A percentile compares a stretch with the other conserved stretches of the same genome.
These are phyloP conservation scores for Neonectria ditissima DNA, from an alignment of 2,329 filamentous ascomycete species.

Conservation along the genomic window DNA sequence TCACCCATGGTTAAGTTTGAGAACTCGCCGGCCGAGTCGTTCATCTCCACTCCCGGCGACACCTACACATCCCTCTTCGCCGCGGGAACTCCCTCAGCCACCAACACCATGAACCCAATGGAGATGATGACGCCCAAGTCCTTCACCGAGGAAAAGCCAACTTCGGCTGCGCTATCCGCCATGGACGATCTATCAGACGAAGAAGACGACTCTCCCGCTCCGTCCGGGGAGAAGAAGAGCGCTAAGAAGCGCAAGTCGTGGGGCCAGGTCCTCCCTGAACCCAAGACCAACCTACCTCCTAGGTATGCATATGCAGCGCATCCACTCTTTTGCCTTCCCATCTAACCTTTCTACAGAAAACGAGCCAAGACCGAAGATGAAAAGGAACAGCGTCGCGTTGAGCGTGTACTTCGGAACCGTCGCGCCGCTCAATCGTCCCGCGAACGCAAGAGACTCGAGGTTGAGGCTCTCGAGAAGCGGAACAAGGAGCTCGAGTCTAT, in stretches of 20 bases:
- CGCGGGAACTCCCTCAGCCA: constrained; percentile 46
- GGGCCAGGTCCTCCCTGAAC: constrained; percentile 96
- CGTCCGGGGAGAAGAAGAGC: constrained; percentile 71
- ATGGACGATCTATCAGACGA: constrained; percentile 33
- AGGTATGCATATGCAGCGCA: constrained; percentile 65
- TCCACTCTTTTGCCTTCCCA: background rate
- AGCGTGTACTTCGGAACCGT: constrained; percentile 95
- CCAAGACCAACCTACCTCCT: constrained; percentile 95
- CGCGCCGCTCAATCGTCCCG: constrained; percentile 96
- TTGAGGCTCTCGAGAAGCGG: constrained; percentile 84
- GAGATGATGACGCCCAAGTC: constrained; percentile 64
- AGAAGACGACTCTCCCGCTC: constrained; percentile 29
- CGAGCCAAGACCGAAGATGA: constrained; percentile 98
- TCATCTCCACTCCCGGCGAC: constrained; percentile 63
- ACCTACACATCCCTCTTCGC: constrained; percentile 63
- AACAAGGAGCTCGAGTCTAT: constrained; percentile 77
- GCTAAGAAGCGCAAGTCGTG: constrained; percentile 98
- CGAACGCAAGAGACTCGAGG: constrained; percentile 89
- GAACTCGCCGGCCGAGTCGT: constrained; percentile 65
- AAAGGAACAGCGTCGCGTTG: constrained; percentile 97
- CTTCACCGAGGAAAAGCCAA: constrained; percentile 47
- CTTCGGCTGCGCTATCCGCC: background rate
- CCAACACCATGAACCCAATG: constrained; percentile 56
- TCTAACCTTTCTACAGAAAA: constrained; percentile 70
- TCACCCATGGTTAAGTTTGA: constrained; percentile 65